A percentile compares a stretch with the other conserved stretches of the same genome.
These are phyloP conservation scores for Vigna trinervia DNA, from an alignment of 306 rosid species.

Conservation along the genomic window DNA sequence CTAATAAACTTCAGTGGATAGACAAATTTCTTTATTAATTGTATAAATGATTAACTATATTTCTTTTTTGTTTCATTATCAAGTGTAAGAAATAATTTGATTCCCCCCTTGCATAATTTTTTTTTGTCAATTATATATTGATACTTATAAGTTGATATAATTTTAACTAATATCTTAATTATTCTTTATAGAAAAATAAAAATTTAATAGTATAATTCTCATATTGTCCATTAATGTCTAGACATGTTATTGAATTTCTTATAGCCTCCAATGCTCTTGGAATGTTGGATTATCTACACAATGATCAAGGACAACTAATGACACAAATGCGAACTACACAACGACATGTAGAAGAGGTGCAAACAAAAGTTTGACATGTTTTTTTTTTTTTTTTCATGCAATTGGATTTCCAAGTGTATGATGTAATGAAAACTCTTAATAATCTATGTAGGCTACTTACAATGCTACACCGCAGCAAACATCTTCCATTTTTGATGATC, in stretches of 20 bases:
- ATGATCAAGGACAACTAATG: conserved; percentile 55
- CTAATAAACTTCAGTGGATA: neutral
- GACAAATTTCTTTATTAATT: no score
- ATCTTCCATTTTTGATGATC: conserved; percentile 50
- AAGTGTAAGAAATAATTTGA: neutral
- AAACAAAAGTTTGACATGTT: conserved; percentile 5
- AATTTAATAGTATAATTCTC: conserved; percentile 9
- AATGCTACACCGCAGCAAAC: conserved; percentile 45
- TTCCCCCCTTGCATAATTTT: neutral
- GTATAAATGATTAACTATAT: no score
- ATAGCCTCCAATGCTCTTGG: conserved; percentile 53
- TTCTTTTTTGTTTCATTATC: neutral
- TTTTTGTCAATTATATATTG: neutral
- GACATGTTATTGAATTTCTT: no score
- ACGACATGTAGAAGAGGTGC: conserved; percentile 64
- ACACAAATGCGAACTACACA: conserved; percentile 63
- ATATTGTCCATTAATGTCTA: neutral
- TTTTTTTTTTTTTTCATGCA: conserved; percentile 28
- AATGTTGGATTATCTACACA: conserved; percentile 55
- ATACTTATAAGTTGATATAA: conserved; percentile 7
- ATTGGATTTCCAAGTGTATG: no score
- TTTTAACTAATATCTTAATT: neutral
- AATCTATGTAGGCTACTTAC: conserved; percentile 52
- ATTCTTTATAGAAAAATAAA: conserved; percentile 8
- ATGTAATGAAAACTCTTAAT: neutral